Conservation (phyloP, 1,284 basidiomycete species). For the Trametes polyzona region DNA sequence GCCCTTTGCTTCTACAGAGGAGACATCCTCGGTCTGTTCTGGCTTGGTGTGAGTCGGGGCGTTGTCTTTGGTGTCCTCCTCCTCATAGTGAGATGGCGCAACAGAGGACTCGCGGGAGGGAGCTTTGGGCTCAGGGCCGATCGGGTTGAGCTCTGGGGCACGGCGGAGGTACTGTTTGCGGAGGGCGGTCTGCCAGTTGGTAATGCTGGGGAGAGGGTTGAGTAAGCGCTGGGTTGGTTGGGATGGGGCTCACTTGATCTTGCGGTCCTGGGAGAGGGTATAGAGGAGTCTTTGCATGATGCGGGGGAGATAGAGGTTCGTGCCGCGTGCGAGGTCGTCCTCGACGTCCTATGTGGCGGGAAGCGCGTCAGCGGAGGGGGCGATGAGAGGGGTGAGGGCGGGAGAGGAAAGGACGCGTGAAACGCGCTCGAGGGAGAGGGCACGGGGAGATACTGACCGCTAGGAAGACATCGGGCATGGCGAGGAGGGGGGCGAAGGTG, state of each 20-base stretch:
- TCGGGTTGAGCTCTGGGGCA: slow-evolving; percentile 68
- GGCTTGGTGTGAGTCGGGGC: not conserved
- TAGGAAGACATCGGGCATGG: slow-evolving; percentile 66
- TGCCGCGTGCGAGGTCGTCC: slow-evolving; percentile 67
- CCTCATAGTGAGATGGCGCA: slow-evolving; percentile 24
- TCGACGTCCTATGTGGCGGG: slow-evolving; percentile 65
- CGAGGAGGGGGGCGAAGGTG: slow-evolving; percentile 70
- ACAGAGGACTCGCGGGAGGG: slow-evolving; percentile 31
- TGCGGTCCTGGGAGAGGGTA: slow-evolving; percentile 78
- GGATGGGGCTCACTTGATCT: slow-evolving; percentile 63
- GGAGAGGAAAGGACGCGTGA: slow-evolving; percentile 8
- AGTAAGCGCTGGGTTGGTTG: slow-evolving; percentile 17
- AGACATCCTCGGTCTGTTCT: not conserved
- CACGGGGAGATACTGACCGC: slow-evolving; percentile 48
- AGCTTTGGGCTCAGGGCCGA: slow-evolving; percentile 55
- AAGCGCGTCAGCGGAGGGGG: slow-evolving; percentile 20
- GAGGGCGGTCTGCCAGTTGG: slow-evolving; percentile 76
- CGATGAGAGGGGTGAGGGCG: not conserved
- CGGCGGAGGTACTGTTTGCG: slow-evolving; percentile 75
- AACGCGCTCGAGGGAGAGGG: slow-evolving; percentile 13
- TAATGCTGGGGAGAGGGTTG: slow-evolving; percentile 47
- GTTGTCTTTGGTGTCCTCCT: slow-evolving; percentile 3
- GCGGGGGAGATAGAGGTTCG: slow-evolving; percentile 64
- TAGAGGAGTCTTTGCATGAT: slow-evolving; percentile 74
- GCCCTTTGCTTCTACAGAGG: not conserved